phyloP scores from a whole-genome alignment of 1,284 basidiomycete species.

The Malassezia nana region DNA sequence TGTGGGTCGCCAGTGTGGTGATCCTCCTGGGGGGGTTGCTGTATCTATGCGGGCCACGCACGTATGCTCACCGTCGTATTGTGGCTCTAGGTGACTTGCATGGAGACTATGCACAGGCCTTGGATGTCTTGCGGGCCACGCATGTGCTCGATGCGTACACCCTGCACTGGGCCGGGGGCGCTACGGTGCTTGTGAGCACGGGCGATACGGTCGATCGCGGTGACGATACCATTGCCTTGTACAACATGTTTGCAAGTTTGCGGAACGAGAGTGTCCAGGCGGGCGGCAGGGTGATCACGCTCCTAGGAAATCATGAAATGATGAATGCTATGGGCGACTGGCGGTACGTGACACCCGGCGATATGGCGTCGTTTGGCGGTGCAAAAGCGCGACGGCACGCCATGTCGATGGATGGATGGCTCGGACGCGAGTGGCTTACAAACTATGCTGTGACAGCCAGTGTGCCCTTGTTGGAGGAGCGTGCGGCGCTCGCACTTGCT shows the following conservation, averaged over 20 bases:
- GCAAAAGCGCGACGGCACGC: constrained; percentile 20
- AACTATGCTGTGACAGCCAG: constrained; percentile 31
- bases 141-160: constrained; percentile 17
- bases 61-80: constrained; percentile 16
- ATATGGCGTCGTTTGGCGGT: constrained; percentile 47
- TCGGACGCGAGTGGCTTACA: constrained; percentile 35
- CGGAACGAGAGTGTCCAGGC: constrained; percentile 21
- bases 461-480: constrained; percentile 21
- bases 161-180: constrained; percentile 31
- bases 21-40: neutral
- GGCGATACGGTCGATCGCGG: constrained; percentile 47
- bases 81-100: constrained; percentile 44
- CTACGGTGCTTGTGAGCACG: constrained; percentile 37
- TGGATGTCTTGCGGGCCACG: constrained; percentile 36
- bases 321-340: constrained; percentile 50
- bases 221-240: constrained; percentile 43
- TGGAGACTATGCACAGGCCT: constrained; percentile 38
- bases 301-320: constrained; percentile 37
- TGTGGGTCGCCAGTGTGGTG: neutral
- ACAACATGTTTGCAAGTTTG: constrained; percentile 30
- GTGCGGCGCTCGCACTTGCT: constrained; percentile 4
- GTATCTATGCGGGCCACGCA: neutral
- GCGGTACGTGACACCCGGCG: constrained; percentile 50
- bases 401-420: constrained; percentile 49
- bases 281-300: constrained; percentile 32